Evolutionary conservation across 2,329 filamentous ascomycete species (phyloP).

Genomic region (Geosmithia flava): DNA sequence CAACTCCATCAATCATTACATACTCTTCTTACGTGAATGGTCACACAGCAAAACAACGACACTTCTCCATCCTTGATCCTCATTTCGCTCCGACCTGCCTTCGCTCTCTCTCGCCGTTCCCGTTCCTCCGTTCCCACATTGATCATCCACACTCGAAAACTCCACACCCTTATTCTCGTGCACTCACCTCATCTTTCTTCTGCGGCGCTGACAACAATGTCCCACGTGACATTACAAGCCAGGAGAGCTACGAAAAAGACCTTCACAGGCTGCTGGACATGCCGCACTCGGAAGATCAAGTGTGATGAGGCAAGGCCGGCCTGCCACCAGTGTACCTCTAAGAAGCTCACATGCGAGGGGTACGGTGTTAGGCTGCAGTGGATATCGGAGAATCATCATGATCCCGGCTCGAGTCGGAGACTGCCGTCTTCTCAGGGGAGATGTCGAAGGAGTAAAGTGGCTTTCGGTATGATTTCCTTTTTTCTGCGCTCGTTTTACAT

Average conservation of each 20-base stretch:
- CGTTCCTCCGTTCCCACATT: too few relatives aligned
- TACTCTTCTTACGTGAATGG: too few relatives aligned
- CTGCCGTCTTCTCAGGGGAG: neutral
- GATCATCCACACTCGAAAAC: too few relatives aligned
- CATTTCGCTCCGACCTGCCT: too few relatives aligned
- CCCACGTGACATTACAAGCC: neutral
- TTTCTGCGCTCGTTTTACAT: too few relatives aligned
- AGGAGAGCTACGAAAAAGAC: constrained; percentile 14
- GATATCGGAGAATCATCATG: constrained; percentile 5
- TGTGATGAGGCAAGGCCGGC: constrained; percentile 20
- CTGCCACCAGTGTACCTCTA: constrained; percentile 18
- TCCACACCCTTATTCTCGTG: too few relatives aligned
- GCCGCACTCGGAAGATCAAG: constrained; percentile 22
- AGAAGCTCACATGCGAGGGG: constrained; percentile 15
- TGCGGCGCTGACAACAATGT: too few relatives aligned
- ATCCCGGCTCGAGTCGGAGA: neutral
- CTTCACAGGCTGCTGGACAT: constrained; percentile 22
- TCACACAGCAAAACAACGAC: too few relatives aligned
- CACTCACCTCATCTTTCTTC: too few relatives aligned
- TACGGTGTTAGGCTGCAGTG: constrained; percentile 17
- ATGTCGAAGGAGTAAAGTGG: neutral
- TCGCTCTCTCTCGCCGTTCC: too few relatives aligned
- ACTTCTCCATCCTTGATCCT: too few relatives aligned
- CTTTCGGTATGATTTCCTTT: neutral
- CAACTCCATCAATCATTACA: too few relatives aligned